phyloP scores from a whole-genome alignment of 106 monocot genomes.

The Ottelia alismoides region DNA sequence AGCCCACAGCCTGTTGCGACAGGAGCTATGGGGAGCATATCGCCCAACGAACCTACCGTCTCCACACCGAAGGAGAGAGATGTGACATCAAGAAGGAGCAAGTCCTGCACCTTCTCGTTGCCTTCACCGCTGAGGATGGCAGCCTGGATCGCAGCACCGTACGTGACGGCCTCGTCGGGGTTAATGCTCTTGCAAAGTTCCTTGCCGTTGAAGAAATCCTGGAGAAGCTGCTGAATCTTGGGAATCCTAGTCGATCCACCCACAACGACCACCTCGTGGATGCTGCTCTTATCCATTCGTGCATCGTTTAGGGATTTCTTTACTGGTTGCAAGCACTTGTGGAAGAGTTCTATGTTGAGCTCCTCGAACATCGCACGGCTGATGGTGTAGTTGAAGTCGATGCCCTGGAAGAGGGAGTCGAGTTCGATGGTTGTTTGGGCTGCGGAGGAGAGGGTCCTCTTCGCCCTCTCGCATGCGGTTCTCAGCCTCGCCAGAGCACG shows the following conservation, averaged over 20 bases:
- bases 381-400: conserved; percentile 9
- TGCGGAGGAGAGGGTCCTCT: conserved; percentile 67
- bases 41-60: not conserved
- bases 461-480: conserved; percentile 46
- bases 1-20: too few species aligned
- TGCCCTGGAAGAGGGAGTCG: conserved; percentile 7
- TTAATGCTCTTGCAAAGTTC: conserved; percentile 23
- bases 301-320: conserved; percentile 2
- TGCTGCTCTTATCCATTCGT: not conserved
- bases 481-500: conserved; percentile 27
- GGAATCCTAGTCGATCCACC: conserved; percentile 11
- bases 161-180: conserved; percentile 10
- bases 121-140: conserved; percentile 18
- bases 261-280: conserved; percentile 13
- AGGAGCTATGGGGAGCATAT: too few species aligned
- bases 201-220: conserved; percentile 28
- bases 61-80: conserved; percentile 9
- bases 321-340: conserved; percentile 3
- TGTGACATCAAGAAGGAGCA: conserved; percentile 27
- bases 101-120: conserved; percentile 27
- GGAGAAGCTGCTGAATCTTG: conserved; percentile 47
- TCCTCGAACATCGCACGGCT: conserved; percentile 6
- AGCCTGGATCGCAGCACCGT: conserved; percentile 9
- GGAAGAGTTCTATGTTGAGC: conserved; percentile 9
- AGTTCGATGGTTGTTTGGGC: conserved; percentile 3